These are phyloP conservation scores for Astrothelium macrocarpum DNA, from an alignment of 495 filamentous ascomycete genomes.

Conservation along the genomic window DNA sequence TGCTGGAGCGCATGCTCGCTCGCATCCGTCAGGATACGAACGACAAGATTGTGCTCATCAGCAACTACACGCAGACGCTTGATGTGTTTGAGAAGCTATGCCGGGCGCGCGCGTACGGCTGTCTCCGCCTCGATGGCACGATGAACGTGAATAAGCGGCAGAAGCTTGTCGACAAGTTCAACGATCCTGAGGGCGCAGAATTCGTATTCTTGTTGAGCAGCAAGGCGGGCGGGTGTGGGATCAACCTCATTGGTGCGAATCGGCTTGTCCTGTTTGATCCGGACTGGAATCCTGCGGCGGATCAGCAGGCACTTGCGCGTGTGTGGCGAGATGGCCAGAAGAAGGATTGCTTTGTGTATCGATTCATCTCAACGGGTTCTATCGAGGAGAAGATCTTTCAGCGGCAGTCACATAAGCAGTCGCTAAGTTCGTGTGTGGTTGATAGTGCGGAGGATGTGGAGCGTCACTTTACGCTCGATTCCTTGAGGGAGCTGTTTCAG, in stretches of 20 bases:
- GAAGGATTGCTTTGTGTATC: constrained; percentile 98
- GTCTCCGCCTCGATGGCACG: constrained; percentile 81
- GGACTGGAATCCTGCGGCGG: constrained; percentile 98
- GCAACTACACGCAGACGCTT: constrained; percentile 94
- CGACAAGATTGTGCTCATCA: constrained; percentile 98
- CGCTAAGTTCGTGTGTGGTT: constrained; percentile 92
- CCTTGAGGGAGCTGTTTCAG: constrained; percentile 83
- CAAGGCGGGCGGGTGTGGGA: constrained; percentile 92
- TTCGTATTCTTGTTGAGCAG: constrained; percentile 94
- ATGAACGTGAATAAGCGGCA: constrained; percentile 96
- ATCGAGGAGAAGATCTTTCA: constrained; percentile 99
- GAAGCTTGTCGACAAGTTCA: constrained; percentile 98
- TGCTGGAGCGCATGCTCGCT: constrained; percentile 95
- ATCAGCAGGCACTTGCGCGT: constrained; percentile 93
- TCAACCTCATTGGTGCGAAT: constrained; percentile 96
- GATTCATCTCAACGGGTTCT: constrained; percentile 94
- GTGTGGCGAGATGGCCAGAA: constrained; percentile 99
- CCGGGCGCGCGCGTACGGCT: constrained; percentile 72
- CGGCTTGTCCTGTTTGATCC: constrained; percentile 95
- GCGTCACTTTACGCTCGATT: constrained; percentile 86
- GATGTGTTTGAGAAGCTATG: constrained; percentile 93
- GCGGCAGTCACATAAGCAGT: constrained; percentile 95
- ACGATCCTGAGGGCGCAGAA: constrained; percentile 81
- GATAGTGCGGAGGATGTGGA: constrained; percentile 96
- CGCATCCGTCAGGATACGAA: constrained; percentile 94